A percentile compares a stretch with the other conserved stretches of the same genome.
Evolutionary conservation across 768 basidiomycete species (phyloP).

Genomic region (Fomitopsis pulvina): DNA sequence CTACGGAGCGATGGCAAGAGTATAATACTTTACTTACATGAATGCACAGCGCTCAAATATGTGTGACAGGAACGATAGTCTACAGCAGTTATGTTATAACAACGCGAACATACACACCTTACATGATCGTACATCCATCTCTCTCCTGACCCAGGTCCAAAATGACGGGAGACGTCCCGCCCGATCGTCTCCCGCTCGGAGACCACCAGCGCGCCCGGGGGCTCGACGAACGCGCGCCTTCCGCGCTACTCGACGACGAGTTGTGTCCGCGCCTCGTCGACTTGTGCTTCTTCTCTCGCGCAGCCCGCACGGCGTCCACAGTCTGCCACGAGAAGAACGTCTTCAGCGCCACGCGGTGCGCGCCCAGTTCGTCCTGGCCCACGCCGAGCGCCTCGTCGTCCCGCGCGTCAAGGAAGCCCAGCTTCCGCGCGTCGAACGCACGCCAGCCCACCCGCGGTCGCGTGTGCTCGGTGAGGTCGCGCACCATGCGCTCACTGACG

Average conservation of each 20-base stretch:
- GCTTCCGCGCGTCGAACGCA: slow-evolving; percentile 61
- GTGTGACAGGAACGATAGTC: slow-evolving; percentile 9
- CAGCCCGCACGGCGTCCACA: slow-evolving; percentile 67
- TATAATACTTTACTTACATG: neutral
- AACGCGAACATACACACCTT: slow-evolving; percentile 22
- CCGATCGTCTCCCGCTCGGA: slow-evolving; percentile 40
- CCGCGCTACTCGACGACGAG: slow-evolving; percentile 26
- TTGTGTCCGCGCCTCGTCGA: slow-evolving; percentile 36
- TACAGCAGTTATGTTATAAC: slow-evolving; percentile 17
- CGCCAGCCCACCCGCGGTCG: slow-evolving; percentile 73
- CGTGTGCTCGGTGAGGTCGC: slow-evolving; percentile 50
- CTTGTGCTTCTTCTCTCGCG: slow-evolving; percentile 63
- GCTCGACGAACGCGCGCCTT: slow-evolving; percentile 7
- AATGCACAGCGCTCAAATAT: neutral
- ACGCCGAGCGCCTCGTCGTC: slow-evolving; percentile 62
- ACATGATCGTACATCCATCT: slow-evolving; percentile 69
- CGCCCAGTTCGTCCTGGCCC: slow-evolving; percentile 80
- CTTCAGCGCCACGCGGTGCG: slow-evolving; percentile 66
- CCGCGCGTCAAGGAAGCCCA: slow-evolving; percentile 63
- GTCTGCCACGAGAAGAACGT: slow-evolving; percentile 84
- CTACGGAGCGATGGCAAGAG: too few relatives aligned
- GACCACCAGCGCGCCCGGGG: slow-evolving; percentile 43
- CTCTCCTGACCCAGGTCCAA: slow-evolving; percentile 33
- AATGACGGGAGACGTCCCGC: slow-evolving; percentile 46
- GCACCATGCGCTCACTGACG: slow-evolving; percentile 53